Evolutionary conservation across 768 basidiomycete genomes (phyloP), one percentile per base, ranked within the genome.

Genomic region (Tubosaeta brunneosetosa): DNA sequence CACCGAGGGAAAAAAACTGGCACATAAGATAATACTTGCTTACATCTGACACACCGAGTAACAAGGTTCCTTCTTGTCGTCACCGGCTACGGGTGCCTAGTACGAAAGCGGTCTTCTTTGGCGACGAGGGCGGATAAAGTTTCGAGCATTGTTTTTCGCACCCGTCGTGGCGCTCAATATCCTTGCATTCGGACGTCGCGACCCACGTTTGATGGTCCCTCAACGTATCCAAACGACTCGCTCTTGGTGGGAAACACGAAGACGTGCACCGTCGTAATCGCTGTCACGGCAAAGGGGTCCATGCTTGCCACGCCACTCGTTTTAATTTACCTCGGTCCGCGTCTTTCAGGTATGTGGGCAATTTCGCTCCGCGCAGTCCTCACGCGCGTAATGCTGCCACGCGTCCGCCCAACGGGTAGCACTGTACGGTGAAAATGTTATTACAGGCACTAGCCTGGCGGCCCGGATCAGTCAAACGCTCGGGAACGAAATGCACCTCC

Each of bases 311-410:
- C 47, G 41, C 47, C 49, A n/a, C 27, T 29, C 31, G 47, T 26
- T 47, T 47, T 47, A 22, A 47, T 47, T 47, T 45, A 38, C 43
- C 50, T 55, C 57, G 50, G 57, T 49, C 51, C 38, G 13, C 22
- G 22, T 22, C 22, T 22, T 22, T 22, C 22, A 22, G 37, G 36
- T 17, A 41, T 41, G 40, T 41, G 17, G 9, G 22, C 32, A 12
- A 33, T 33, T 4, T 33, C 32, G 11, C 29, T 29, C 29, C 29
- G 29, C 29, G 29, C 29, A 9, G 29, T 29, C 6, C 29, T 29
- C 29, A 29, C 29, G 29, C 22, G 22, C 3, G 22, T 22, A 22
- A 22, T 22, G 22, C 22, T 22, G 22, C 22, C 22, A 22, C 22
- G 22, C 22, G 22, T 22, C 22, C 22, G 22, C 22, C 22, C 22